Evolutionary conservation across 148 eudicot species (phyloP).

Genomic region (Amaranthus hypochondriacus): DNA sequence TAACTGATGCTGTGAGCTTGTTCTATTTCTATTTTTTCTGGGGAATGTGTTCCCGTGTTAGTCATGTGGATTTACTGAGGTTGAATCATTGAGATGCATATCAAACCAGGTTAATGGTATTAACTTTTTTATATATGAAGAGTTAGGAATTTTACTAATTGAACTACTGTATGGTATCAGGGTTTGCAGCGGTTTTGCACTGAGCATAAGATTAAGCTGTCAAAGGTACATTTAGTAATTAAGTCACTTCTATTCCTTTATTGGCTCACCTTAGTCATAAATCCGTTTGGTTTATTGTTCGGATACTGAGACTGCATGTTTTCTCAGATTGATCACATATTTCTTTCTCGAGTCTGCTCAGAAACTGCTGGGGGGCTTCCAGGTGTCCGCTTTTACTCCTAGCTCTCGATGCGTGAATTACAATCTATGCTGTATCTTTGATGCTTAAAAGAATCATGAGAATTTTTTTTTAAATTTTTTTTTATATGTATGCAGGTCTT

Average conservation of each 20-base stretch:
- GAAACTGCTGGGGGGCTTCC: constrained; percentile 98
- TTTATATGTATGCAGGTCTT: constrained; percentile 50
- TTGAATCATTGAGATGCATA: no score
- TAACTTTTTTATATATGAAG: no score
- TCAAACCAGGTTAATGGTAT: no score
- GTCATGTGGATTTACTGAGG: no score
- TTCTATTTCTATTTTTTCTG: no score
- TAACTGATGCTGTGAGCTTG: no score
- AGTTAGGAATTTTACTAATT: not conserved
- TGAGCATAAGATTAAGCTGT: constrained; percentile 85
- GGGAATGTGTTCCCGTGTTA: no score
- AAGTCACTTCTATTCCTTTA: not conserved
- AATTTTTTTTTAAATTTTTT: constrained; percentile 14
- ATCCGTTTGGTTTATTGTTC: not conserved
- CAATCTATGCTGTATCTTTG: constrained; percentile 5
- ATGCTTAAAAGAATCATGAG: constrained; percentile 2
- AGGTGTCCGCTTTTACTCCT: constrained; percentile 41
- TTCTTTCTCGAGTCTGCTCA: constrained; percentile 90
- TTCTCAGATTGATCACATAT: constrained; percentile 90
- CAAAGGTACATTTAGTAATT: constrained; percentile 52
- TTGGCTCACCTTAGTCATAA: not conserved
- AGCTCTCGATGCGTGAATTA: not conserved
- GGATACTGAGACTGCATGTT: not conserved
- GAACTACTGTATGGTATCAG: constrained; percentile 36
- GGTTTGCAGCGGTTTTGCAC: constrained; percentile 93